Base-by-base conservation (phyloP, 768 basidiomycete species). In the Pleurotus ostreatus region DNA sequence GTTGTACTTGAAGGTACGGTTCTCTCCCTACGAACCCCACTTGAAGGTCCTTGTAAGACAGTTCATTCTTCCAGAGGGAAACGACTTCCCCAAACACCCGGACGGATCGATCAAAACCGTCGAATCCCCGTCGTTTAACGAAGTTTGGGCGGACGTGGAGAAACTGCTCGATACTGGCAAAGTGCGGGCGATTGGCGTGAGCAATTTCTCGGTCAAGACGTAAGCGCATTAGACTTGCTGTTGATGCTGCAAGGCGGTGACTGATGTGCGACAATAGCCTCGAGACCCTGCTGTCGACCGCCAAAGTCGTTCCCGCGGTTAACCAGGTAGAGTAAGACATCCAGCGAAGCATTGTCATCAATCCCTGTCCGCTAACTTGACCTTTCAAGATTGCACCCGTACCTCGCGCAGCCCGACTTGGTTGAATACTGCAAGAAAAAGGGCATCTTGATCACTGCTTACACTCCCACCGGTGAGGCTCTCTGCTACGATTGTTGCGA, bases 131-230 rank as follows among this genome's bases (percentile, higher is more conserved):
- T 18, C 51, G 7, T 75, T 78, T 62, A 75, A 71, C 44, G 70
- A 82, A 34, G 68, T 74, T 0, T 82, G 81, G 79, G 74, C 74
- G 0, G 71, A 75, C 41, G 70, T 84, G 60, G 82, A 84, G 66
- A 75, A 78, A 47, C 60, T 83, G 11, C 68, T 77, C 37, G 70
- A 69, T 25, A 73, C 71, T 11, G 78, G 78, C 0, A 77, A 75
- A 61, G 78, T 73, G 5, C 75, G 65, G 53, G 76, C 80, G 1
- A 80, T 84, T 58, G 82, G 83, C 0, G 80, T 85, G 41, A 80
- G 79, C 65, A 85, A 85, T 65, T 84, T 84, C 61, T 81, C 79
- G 4, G 67, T 82, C 55, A 80, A 83, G 60, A 82, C 72, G 79
- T 82, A 55, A 11, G 74, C 65, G 5, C 30, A 30, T 8, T 8